Base-by-base conservation (phyloP, 805 yeast genomes). In the Lachancea quebecensis region DNA sequence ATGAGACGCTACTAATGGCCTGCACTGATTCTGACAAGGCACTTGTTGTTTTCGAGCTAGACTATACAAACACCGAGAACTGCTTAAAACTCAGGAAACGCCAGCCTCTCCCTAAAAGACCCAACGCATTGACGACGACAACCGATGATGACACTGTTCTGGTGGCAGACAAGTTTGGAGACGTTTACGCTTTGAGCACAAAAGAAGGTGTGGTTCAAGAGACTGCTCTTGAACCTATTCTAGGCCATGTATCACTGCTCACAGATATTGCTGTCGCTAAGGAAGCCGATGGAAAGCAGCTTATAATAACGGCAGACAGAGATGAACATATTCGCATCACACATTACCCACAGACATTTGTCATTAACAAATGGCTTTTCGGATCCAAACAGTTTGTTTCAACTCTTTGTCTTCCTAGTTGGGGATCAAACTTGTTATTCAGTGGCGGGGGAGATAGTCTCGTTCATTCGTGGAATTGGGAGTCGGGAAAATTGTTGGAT, bases 241-340 rank as follows among this genome's bases (percentile, higher is more conserved):
- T 91, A 44, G 99, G 99, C 7, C 99, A 93, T 65, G 98, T 93
- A 4, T 90, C 97, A 2, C 88, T 93, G 96, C 74, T 93, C 49
- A 85, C 95, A n/a, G 88, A 81, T 50, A 74, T 90, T 2, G 44
- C 51, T n/a, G 41, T 55, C 39, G 46, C 50, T 2, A 46, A 41
- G 25, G 56, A 54, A 41, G 27, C 55, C 1, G 38, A 51, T 0
- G 75, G 72, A 8, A 74, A 75, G 48, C 44, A 63, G 37, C 83
- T 66, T 48, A 62, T 90, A 12, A 72, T 91, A 45, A 81, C 95
- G 1, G 80, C 90, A 33, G 99, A 93, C 68, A 77, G 99, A 66
- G 99, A 93, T 65, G 99, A 93, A 65, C 99, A 95, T 64, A 84
- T 93, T 50, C 77, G 95, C 61, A 73, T 93, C 14, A 78, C 96